Evolutionary conservation across 495 filamentous ascomycete genomes (phyloP).

Genomic region (Xylaria palmicola): DNA sequence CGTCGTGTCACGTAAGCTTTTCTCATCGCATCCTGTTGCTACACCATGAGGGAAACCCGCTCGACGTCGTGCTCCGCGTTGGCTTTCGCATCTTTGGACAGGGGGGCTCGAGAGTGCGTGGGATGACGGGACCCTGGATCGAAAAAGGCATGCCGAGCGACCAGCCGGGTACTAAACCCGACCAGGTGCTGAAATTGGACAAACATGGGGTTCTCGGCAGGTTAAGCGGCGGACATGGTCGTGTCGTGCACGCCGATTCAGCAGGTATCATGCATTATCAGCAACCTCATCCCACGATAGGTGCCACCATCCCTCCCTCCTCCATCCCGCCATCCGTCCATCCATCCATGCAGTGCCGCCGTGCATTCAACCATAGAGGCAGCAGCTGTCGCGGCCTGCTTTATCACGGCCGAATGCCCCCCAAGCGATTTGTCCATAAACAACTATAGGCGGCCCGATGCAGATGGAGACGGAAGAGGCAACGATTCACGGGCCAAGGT

Average conservation of each 20-base stretch:
- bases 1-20: background rate
- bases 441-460: constrained; percentile 2
- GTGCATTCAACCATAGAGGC: background rate
- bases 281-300: constrained; percentile 4
- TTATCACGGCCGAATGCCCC: background rate
- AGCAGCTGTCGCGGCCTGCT: constrained; percentile 3
- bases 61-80: background rate
- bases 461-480: constrained; percentile 5
- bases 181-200: background rate
- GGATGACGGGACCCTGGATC: constrained; percentile 5
- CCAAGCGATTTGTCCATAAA: constrained; percentile 11
- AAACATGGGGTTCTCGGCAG: constrained; percentile 11
- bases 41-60: background rate
- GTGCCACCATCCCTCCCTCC: background rate
- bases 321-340: too few species aligned
- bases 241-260: background rate
- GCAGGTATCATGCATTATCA: background rate
- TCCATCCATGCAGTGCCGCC: background rate
- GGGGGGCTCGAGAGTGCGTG: background rate
- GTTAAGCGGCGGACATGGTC: too few species aligned
- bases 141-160: constrained; percentile 15
- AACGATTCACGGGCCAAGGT: constrained; percentile 12
- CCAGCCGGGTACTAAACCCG: background rate
- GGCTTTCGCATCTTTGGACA: background rate
- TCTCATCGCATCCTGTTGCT: background rate